A percentile compares a stretch with the other conserved stretches of the same genome.
Evolutionary conservation across 2,329 filamentous ascomycete species (phyloP).

Genomic region (Alternaria brassicicola): DNA sequence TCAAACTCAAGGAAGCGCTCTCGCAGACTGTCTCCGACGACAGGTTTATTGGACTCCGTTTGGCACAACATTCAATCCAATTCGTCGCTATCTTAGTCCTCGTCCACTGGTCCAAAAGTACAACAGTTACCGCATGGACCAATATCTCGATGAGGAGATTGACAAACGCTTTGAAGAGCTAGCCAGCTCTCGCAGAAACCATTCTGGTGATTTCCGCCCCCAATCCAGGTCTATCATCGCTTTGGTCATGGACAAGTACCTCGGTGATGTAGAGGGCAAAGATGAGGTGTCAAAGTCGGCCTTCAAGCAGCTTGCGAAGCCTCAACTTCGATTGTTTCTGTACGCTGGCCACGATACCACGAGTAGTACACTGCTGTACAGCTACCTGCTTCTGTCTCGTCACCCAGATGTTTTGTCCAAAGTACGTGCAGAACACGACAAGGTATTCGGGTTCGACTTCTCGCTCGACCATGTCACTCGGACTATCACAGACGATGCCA

Average conservation of each 20-base stretch:
- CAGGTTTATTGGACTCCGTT: slow-evolving; percentile 22
- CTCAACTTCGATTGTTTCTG: slow-evolving; percentile 40
- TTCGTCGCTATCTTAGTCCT: slow-evolving; percentile 18
- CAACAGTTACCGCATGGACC: slow-evolving; percentile 18
- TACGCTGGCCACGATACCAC: slow-evolving; percentile 44
- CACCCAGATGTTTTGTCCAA: slow-evolving; percentile 28
- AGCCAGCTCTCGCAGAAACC: background rate
- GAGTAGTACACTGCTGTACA: slow-evolving; percentile 35
- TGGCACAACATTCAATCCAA: slow-evolving; percentile 18
- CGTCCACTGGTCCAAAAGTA: slow-evolving; percentile 17
- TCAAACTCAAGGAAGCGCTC: slow-evolving; percentile 12
- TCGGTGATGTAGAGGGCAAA: slow-evolving; percentile 7
- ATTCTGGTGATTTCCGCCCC: background rate
- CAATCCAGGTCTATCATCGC: slow-evolving; percentile 3
- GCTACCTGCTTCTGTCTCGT: slow-evolving; percentile 24
- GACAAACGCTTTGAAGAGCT: slow-evolving; percentile 22
- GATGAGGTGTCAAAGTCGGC: slow-evolving; percentile 2
- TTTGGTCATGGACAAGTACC: slow-evolving; percentile 13
- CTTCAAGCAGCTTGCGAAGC: slow-evolving; percentile 25
- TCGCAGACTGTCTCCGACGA: slow-evolving; percentile 17
- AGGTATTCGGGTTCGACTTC: slow-evolving; percentile 33
- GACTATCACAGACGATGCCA: slow-evolving; percentile 15
- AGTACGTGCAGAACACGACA: slow-evolving; percentile 38
- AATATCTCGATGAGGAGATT: slow-evolving; percentile 19
- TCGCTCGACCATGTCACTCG: background rate